Percentiles rank a stretch among this genome's conserved stretches.
Conservation (phyloP, 495 filamentous ascomycete genomes). For the Recurvomyces mirabilis region DNA sequence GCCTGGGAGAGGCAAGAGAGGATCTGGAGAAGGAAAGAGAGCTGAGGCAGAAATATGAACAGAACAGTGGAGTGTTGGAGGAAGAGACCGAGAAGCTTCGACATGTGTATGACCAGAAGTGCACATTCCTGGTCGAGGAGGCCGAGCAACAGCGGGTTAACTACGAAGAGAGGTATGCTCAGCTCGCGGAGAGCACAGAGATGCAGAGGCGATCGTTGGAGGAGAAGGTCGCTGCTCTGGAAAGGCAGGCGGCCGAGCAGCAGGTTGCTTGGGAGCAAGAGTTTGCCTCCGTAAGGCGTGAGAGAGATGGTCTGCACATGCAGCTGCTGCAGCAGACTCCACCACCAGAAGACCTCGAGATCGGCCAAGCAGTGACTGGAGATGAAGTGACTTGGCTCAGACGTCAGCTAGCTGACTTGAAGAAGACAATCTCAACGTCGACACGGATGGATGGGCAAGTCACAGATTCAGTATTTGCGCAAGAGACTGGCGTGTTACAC, state of each 20-base stretch:
- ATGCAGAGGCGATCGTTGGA: background rate
- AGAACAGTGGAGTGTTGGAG: slow-evolving; percentile 3
- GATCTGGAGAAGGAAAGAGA: slow-evolving; percentile 10
- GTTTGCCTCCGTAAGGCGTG: background rate
- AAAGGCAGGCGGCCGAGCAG: background rate
- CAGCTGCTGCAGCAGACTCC: background rate
- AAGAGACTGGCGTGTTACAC: slow-evolving; percentile 23
- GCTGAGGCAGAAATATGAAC: slow-evolving; percentile 7
- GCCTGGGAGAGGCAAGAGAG: too few relatives aligned
- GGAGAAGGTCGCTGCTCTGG: background rate
- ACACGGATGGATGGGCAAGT: slow-evolving; percentile 26
- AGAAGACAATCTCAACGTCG: slow-evolving; percentile 26
- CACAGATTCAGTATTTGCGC: slow-evolving; percentile 24
- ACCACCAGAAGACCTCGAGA: too few relatives aligned
- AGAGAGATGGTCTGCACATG: background rate
- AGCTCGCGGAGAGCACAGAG: too few relatives aligned
- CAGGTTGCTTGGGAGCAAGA: too few relatives aligned
- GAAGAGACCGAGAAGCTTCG: slow-evolving; percentile 2
- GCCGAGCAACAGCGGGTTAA: too few relatives aligned
- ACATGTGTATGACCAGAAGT: slow-evolving; percentile 10
- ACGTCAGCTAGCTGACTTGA: slow-evolving; percentile 27
- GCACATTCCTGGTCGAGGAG: slow-evolving; percentile 2
- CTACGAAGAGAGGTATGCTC: too few relatives aligned
- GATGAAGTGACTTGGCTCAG: slow-evolving; percentile 10
- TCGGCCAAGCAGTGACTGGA: too few relatives aligned